Base-by-base conservation (phyloP, 768 basidiomycete genomes). In the Russula earlei region DNA sequence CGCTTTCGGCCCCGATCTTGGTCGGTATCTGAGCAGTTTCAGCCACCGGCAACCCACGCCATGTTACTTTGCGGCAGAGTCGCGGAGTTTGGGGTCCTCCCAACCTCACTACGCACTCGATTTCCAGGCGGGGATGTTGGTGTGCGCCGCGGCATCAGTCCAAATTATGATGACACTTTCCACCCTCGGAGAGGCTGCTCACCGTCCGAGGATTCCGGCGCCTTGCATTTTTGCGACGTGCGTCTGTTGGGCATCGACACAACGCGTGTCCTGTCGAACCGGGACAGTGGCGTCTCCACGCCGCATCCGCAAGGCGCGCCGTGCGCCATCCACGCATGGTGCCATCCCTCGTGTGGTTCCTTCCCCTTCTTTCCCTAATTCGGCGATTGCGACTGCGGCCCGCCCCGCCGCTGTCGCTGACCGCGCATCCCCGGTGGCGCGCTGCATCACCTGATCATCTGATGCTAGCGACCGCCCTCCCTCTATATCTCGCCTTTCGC, bases 221-320 rank as follows among this genome's bases (percentile, higher is more conserved):
- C 57, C 57, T 58, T 58, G 57, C 52, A 47, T 54, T 58, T 52
- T 40, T 48, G 56, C 52, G 56, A 58, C 27, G 57, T 47, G 57
- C 57, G 52, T 49, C 57, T 58, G 52, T 22, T 29, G 52, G 22
- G 3, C 52, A 44, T 58, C 46, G 57, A 52, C 57, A 54, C 43
- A 54, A 54, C 52, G 57, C 57, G 37, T 58, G 57, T 27, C 47
- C 41, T 54, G 52, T 54, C 46, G 57, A 54, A 42, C 57, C 57
- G 57, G 53, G 36, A 54, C 41, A 34, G 52, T 58, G 57, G 57
- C 57, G 52, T 54, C n/a, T 25, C 52, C 57, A 58, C 52, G 57
- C 57, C 52, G 57, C 55, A 57, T 51, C 59, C 59, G 44, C 55
- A 49, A 60, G 59, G 55, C 55, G 59, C 55, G 46, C 51, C 59